Base-by-base conservation (phyloP, 495 filamentous ascomycete species). In the Aspergillus biplanus region DNA sequence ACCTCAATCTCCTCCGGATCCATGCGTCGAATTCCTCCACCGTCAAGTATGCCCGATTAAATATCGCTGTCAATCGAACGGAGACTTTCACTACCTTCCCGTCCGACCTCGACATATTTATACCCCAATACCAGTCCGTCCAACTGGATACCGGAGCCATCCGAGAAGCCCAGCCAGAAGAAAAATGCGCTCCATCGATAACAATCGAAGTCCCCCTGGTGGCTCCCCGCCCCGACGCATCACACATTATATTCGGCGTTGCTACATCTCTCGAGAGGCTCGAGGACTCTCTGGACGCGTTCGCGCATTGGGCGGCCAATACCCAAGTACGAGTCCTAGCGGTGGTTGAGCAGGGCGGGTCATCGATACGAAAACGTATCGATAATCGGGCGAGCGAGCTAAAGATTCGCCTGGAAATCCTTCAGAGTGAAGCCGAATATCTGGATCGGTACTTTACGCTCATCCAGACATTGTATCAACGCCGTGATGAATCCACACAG, bases 381-480 rank as follows among this genome's bases (percentile, higher is more conserved):
- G 78, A 81, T 33, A 70, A 78, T 13, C 61, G 67, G 27, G 68
- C 74, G 37, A 56, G 54, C 15, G 59, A 69, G 35, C 62, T 82
- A 11, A 76, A 73, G 12, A 79, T 90, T 64, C 71, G 82, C 52
- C 79, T 86, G 33, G 78, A 77, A 2, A 77, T 88, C 44, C 75
- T 80, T 21, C 67, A 75, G 32, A 82, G 82, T 2, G 75, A 78
- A 12, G 77, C 82, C 7, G 68, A 79, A 34, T 77, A 71, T 52
- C 66, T 79, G 11, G 77, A 85, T 53, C 81, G 86, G 50, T 89
- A 90, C 69, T 89, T 90, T 67, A 77, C 82, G 12, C 73, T 90
- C 52, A 71, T 85, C 35, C 68, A 75, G 5, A 64, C 78, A 57
- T 46, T 70, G 12, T 59, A 56, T 58, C 52, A 67, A 47, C 46